These are phyloP conservation scores for Entophlyctis helioformis DNA, from an alignment of 192 early-diverging fungal species.

Conservation along the genomic window DNA sequence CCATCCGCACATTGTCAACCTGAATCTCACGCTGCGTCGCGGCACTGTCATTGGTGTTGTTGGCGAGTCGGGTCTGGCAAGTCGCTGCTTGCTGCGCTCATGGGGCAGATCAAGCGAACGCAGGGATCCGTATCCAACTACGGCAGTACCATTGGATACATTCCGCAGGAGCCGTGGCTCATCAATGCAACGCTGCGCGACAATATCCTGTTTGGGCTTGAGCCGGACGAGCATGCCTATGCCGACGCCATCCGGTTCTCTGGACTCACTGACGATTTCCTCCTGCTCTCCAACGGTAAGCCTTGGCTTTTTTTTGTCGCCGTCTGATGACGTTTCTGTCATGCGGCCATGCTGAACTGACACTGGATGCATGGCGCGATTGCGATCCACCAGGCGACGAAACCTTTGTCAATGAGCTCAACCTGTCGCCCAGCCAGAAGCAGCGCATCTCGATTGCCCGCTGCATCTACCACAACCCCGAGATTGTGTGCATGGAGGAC, in stretches of 20 bases:
- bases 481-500: conserved; percentile 65
- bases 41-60: conserved; percentile 52
- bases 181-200: conserved; percentile 59
- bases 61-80: conserved; percentile 59
- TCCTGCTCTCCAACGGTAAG: conserved; percentile 36
- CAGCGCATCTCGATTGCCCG: conserved; percentile 29
- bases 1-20: conserved; percentile 31
- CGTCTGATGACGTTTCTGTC: conserved; percentile 11
- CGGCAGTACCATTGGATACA: conserved; percentile 37
- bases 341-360: too few species aligned
- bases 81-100: conserved; percentile 57
- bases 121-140: conserved; percentile 25
- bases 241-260: conserved; percentile 51
- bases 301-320: background rate
- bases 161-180: conserved; percentile 61
- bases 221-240: conserved; percentile 46
- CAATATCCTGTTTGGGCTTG: conserved; percentile 70
- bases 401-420: conserved; percentile 21
- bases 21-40: conserved; percentile 34
- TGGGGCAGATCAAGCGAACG: conserved; percentile 50
- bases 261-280: conserved; percentile 56
- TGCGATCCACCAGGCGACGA: conserved; percentile 11
- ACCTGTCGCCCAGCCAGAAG: conserved; percentile 23
- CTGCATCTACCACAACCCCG: conserved; percentile 51
- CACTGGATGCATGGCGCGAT: too few species aligned